Evolutionary conservation across 2,329 filamentous ascomycete species (phyloP).

Genomic region (Aspergillus pseudotamarii): DNA sequence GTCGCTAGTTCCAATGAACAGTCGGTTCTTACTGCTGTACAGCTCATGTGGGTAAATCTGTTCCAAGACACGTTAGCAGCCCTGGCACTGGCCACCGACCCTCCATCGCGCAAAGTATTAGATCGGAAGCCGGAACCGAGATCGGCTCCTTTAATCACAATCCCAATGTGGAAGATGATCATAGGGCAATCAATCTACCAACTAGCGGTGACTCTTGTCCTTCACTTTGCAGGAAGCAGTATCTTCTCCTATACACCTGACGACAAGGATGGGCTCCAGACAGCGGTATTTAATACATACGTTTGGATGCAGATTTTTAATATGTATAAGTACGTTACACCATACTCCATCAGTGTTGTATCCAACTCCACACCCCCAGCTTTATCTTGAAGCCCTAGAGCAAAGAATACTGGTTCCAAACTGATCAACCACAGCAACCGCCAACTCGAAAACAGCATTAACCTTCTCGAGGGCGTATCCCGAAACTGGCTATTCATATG

Average conservation of each 20-base stretch:
- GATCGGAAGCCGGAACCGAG: conserved; percentile 51
- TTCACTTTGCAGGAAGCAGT: conserved; percentile 60
- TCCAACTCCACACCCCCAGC: background rate
- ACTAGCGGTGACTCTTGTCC: conserved; percentile 37
- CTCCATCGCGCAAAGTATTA: conserved; percentile 58
- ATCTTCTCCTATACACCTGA: conserved; percentile 54
- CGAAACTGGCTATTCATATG: conserved; percentile 61
- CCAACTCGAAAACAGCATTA: conserved; percentile 64
- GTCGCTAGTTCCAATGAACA: conserved; percentile 57
- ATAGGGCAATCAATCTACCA: conserved; percentile 44
- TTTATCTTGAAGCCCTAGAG: background rate
- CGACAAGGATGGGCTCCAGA: conserved; percentile 54
- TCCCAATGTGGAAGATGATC: conserved; percentile 48
- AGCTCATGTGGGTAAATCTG: conserved; percentile 68
- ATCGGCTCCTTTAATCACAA: conserved; percentile 44
- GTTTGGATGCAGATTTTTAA: conserved; percentile 77
- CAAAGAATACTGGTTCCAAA: background rate
- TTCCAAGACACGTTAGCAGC: conserved; percentile 70
- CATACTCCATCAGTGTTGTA: background rate
- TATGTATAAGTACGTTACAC: conserved; percentile 56
- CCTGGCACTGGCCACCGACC: conserved; percentile 64
- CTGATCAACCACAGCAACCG: conserved; percentile 47
- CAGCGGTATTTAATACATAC: conserved; percentile 70
- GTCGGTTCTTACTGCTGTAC: conserved; percentile 64
- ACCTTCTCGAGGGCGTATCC: conserved; percentile 61